Conservation (phyloP, 1,284 basidiomycete species). For the Vanrija humicola region DNA sequence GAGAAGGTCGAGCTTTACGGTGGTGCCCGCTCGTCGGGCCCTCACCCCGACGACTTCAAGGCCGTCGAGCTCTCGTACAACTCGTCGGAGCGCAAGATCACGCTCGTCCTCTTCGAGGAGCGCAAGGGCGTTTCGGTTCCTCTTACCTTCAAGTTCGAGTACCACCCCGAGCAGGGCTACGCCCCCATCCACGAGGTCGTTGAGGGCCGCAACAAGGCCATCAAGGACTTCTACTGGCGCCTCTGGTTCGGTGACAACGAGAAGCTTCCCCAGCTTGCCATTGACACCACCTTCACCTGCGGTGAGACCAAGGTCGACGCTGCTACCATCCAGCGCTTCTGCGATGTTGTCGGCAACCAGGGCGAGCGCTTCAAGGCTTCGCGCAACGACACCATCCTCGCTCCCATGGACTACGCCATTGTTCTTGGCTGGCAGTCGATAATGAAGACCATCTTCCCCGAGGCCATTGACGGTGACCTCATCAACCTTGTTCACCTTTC, state of each 20-base stretch:
- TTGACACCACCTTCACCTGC: slow-evolving; percentile 72
- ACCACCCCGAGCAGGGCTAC: slow-evolving; percentile 82
- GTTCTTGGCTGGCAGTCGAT: slow-evolving; percentile 97
- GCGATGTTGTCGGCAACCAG: slow-evolving; percentile 88
- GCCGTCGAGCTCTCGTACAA: slow-evolving; percentile 72
- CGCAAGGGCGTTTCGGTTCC: slow-evolving; percentile 72
- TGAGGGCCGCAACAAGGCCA: slow-evolving; percentile 78
- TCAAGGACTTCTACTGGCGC: slow-evolving; percentile 96
- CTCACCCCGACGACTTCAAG: slow-evolving; percentile 72
- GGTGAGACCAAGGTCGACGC: slow-evolving; percentile 77
- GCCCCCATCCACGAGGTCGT: slow-evolving; percentile 91
- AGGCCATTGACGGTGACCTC: slow-evolving; percentile 82
- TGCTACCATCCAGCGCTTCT: slow-evolving; percentile 78
- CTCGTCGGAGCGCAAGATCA: slow-evolving; percentile 57
- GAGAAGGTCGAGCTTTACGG: slow-evolving; percentile 65
- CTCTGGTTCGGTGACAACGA: slow-evolving; percentile 89
- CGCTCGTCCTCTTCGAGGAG: slow-evolving; percentile 79
- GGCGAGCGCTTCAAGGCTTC: slow-evolving; percentile 81
- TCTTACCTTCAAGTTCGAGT: slow-evolving; percentile 75
- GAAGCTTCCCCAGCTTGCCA: slow-evolving; percentile 65
- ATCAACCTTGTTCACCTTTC: slow-evolving; percentile 94
- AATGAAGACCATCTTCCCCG: slow-evolving; percentile 96
- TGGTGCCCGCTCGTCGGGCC: slow-evolving; percentile 72
- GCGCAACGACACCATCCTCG: slow-evolving; percentile 66
- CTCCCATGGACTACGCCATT: slow-evolving; percentile 98